Conservation (phyloP, 441 rosid species). For the Iberis amara region DNA sequence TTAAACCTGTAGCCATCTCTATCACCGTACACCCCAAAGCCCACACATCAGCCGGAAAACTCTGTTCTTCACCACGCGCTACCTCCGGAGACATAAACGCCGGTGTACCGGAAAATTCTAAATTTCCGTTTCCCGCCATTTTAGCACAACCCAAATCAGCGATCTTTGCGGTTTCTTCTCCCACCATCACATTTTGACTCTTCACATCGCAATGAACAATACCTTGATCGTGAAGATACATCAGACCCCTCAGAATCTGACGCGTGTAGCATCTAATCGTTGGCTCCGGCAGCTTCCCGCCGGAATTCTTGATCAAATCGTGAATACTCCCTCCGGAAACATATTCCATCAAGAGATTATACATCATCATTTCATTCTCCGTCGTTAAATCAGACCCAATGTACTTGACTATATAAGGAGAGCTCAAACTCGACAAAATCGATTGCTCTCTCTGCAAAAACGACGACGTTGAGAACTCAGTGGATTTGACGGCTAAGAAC, state of each 20-base stretch:
- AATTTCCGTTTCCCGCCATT: slow-evolving; percentile 6
- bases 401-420: slow-evolving; percentile 58
- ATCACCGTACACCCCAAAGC: slow-evolving; percentile 67
- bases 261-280: slow-evolving; percentile 37
- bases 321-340: slow-evolving; percentile 57
- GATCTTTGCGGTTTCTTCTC: slow-evolving; percentile 43
- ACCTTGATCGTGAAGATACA: slow-evolving; percentile 52
- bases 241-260: slow-evolving; percentile 50
- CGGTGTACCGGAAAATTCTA: slow-evolving; percentile 76
- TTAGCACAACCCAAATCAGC: slow-evolving; percentile 75
- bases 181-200: slow-evolving; percentile 43
- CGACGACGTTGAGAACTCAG: slow-evolving; percentile 47
- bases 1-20: slow-evolving; percentile 72
- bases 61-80: slow-evolving; percentile 70
- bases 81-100: slow-evolving; percentile 95
- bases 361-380: slow-evolving; percentile 35
- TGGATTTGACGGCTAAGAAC: slow-evolving; percentile 60
- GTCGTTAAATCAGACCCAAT: slow-evolving; percentile 40
- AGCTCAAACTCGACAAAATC: slow-evolving; percentile 50
- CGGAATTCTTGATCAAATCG: slow-evolving; percentile 45
- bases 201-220: slow-evolving; percentile 74
- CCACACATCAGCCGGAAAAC: slow-evolving; percentile 73
- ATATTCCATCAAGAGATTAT: slow-evolving; percentile 66
- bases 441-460: slow-evolving; percentile 49
- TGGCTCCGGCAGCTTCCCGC: slow-evolving; percentile 59